These are phyloP conservation scores for Beta vulgaris DNA, from an alignment of 148 eudicot genomes.

Conservation along the genomic window DNA sequence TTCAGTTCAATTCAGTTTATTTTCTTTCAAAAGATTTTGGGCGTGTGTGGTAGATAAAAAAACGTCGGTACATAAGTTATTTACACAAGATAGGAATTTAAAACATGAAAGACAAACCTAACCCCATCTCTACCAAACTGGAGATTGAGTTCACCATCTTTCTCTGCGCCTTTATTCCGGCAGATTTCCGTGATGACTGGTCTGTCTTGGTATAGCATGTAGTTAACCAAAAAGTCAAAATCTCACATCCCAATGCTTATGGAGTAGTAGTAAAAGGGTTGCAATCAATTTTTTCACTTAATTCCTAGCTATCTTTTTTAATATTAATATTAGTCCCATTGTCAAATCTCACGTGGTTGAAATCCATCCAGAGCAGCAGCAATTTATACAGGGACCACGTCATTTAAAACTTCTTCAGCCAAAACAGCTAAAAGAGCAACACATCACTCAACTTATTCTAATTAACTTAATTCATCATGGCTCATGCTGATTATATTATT, in stretches of 20 bases:
- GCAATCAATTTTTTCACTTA: not conserved
- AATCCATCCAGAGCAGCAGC: slow-evolving; percentile 12
- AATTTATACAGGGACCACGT: slow-evolving; percentile 14
- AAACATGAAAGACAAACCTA: not conserved
- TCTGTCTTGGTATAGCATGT: not conserved
- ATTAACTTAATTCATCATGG: no score
- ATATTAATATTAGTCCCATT: not conserved
- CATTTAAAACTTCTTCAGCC: not conserved
- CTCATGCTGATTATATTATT: no score
- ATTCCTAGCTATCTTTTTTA: not conserved
- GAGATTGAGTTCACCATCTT: not conserved
- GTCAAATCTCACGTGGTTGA: slow-evolving; percentile 9
- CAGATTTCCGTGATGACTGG: slow-evolving; percentile 8
- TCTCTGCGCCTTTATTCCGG: slow-evolving; percentile 3
- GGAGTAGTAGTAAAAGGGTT: not conserved
- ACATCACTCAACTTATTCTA: no score
- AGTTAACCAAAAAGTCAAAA: not conserved
- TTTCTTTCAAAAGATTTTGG: no score
- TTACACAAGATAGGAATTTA: no score
- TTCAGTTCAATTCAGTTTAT: no score
- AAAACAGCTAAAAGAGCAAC: no score
- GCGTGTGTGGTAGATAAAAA: no score
- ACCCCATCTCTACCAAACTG: not conserved
- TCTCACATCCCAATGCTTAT: not conserved
- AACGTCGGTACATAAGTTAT: no score